Evolutionary conservation across 495 filamentous ascomycete genomes (phyloP), one percentile per base, ranked within the genome.

Genomic region (Penicillium manginii): DNA sequence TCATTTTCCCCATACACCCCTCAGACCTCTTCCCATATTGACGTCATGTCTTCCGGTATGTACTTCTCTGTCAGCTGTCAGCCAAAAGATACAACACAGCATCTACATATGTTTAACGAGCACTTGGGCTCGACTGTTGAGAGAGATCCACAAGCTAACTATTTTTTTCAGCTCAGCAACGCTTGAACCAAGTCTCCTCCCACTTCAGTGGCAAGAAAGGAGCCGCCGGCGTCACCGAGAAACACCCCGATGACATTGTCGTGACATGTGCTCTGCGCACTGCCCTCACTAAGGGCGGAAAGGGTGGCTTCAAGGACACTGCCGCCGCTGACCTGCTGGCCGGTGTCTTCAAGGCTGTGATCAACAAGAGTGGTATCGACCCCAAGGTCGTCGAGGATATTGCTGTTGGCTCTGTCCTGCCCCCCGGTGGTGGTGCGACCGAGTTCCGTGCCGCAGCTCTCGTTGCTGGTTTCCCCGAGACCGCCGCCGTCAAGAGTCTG

Each of bases 281-380:
- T 17, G 84, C 94, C 56, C 86, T 97, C 70, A 96, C 91, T 52
- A 96, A 91, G 78, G 94, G 92, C 65, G 91, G 92, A 62, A 91
- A 92, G 77, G 94, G 94, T 65, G 85, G 83, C 31, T 94, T 98
- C 83, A 98, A 98, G 83, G 96, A 98, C 51, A 97, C 93, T 15
- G 79, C 83, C 7, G 90, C 89, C 4, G 83, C 90, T 19, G 93
- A 98, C 71, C 81, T 98, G 58, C 88, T 98, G 66, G 87, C 85
- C 35, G 91, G 91, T 65, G 86, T 91, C 55, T 87, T 97, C 75
- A 85, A 84, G 73, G 88, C 84, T 50, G 81, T 98, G 52, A 80
- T 97, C 71, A 75, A 88, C 32, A 90, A 91, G 66, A 96, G 92
- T 52, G 83, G 85, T 33, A 92, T 98, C 74, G 85, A 96, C 75